phyloP scores from a whole-genome alignment of 495 filamentous ascomycete genomes.

The Penicillium canariense region DNA sequence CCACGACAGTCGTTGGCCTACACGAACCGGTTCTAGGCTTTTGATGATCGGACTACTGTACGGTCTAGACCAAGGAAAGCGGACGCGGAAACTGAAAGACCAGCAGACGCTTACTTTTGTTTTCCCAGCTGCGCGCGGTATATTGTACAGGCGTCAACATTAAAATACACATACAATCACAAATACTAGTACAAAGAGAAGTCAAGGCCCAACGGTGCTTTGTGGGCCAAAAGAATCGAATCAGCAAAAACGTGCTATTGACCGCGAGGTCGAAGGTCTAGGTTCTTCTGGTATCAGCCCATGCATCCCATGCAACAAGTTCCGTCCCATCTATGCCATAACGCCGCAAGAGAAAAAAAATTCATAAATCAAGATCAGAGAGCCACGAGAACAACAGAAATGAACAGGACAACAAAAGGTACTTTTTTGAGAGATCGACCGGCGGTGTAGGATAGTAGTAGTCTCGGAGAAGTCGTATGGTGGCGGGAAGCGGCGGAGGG shows the following conservation, averaged over 20 bases:
- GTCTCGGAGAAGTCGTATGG: slow-evolving; percentile 23
- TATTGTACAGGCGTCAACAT: slow-evolving; percentile 23
- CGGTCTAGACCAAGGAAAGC: slow-evolving; percentile 14
- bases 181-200: slow-evolving; percentile 8
- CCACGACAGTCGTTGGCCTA: slow-evolving; percentile 9
- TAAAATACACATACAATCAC: slow-evolving; percentile 4
- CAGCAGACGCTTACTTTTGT: slow-evolving; percentile 12
- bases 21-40: neutral
- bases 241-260: slow-evolving; percentile 28
- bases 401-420: slow-evolving; percentile 12
- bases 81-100: slow-evolving; percentile 2
- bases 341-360: slow-evolving; percentile 30
- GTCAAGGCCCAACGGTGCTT: slow-evolving; percentile 16
- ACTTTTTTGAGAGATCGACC: slow-evolving; percentile 37
- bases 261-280: slow-evolving; percentile 49
- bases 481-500: slow-evolving; percentile 14
- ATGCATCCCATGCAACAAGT: slow-evolving; percentile 39
- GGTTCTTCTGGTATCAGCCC: slow-evolving; percentile 46
- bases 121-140: slow-evolving; percentile 6
- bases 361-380: slow-evolving; percentile 17
- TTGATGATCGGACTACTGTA: neutral
- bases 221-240: slow-evolving; percentile 24
- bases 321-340: slow-evolving; percentile 46
- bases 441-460: slow-evolving; percentile 18
- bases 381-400: slow-evolving; percentile 22